phyloP scores from a whole-genome alignment of 2,329 filamentous ascomycete genomes.

The Penicillium fuscoglaucum region DNA sequence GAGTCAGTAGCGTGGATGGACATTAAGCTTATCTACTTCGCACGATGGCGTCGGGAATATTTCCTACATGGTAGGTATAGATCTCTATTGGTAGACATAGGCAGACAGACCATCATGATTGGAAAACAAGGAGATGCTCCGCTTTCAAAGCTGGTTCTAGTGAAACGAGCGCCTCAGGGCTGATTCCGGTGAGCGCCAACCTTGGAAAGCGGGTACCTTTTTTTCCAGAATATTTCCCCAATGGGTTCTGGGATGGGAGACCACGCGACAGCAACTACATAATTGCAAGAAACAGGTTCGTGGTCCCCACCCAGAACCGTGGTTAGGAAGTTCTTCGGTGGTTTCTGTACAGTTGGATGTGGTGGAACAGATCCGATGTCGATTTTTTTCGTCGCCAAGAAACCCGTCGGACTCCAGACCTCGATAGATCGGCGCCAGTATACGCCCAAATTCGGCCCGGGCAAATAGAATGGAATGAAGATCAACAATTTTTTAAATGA shows the following conservation, averaged over 20 bases:
- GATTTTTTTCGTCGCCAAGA: neutral
- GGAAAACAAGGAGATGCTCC: neutral
- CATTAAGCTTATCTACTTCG: slow-evolving; percentile 9
- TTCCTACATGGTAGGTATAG: neutral
- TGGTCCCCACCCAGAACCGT: neutral
- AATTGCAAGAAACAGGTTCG: neutral
- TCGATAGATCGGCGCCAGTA: neutral
- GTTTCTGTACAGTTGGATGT: neutral
- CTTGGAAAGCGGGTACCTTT: neutral
- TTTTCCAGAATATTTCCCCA: neutral
- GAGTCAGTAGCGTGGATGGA: slow-evolving; percentile 6
- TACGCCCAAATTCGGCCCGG: neutral
- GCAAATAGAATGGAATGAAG: neutral
- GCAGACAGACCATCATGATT: neutral
- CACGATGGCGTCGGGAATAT: neutral
- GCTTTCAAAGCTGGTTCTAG: neutral
- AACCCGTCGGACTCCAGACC: neutral
- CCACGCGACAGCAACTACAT: neutral
- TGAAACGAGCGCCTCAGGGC: neutral
- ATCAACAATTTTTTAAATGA: neutral
- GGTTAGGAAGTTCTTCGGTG: neutral
- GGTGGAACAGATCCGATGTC: neutral
- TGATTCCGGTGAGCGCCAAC: neutral
- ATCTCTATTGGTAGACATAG: neutral
- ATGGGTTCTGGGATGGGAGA: neutral